These are phyloP conservation scores for Cryptococcus jaspeensis DNA, from an alignment of 1,284 basidiomycete genomes.

Conservation along the genomic window DNA sequence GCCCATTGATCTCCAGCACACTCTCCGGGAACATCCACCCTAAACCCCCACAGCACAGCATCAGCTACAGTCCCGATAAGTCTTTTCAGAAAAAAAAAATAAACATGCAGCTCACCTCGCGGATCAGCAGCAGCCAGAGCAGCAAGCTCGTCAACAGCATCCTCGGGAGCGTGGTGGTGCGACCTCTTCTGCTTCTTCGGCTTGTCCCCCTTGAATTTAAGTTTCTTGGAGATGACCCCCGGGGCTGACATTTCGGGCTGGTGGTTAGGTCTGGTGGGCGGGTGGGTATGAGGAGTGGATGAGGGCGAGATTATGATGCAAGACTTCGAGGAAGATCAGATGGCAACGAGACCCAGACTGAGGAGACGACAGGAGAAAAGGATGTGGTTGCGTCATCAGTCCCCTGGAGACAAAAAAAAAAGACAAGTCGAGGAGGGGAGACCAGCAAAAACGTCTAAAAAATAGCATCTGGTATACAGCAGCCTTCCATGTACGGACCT, in stretches of 20 bases:
- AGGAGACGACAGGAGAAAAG: not conserved
- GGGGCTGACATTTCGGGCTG: slow-evolving; percentile 19
- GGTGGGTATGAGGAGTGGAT: not conserved
- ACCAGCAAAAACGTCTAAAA: too few species aligned
- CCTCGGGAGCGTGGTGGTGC: slow-evolving; percentile 33
- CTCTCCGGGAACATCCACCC: slow-evolving; percentile 53
- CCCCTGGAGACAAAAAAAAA: too few species aligned
- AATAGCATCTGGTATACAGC: too few species aligned
- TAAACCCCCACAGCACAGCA: slow-evolving; percentile 4
- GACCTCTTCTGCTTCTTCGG: slow-evolving; percentile 54
- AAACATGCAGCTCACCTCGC: slow-evolving; percentile 26
- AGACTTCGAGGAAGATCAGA: not conserved
- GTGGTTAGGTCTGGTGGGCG: not conserved
- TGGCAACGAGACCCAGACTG: not conserved
- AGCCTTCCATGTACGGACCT: too few species aligned
- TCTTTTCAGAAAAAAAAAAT: too few species aligned
- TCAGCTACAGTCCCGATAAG: too few species aligned
- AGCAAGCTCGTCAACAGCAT: slow-evolving; percentile 36
- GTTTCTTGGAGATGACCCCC: slow-evolving; percentile 46
- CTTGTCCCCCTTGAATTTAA: slow-evolving; percentile 56
- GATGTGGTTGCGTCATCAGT: too few species aligned
- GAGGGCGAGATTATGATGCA: not conserved
- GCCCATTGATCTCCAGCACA: slow-evolving; percentile 50
- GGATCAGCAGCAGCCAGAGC: slow-evolving; percentile 44
- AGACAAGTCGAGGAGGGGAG: too few species aligned